These are phyloP conservation scores for Thraustochytrium sp. DNA, from an alignment of 352 stramenopile species.

Conservation along the genomic window DNA sequence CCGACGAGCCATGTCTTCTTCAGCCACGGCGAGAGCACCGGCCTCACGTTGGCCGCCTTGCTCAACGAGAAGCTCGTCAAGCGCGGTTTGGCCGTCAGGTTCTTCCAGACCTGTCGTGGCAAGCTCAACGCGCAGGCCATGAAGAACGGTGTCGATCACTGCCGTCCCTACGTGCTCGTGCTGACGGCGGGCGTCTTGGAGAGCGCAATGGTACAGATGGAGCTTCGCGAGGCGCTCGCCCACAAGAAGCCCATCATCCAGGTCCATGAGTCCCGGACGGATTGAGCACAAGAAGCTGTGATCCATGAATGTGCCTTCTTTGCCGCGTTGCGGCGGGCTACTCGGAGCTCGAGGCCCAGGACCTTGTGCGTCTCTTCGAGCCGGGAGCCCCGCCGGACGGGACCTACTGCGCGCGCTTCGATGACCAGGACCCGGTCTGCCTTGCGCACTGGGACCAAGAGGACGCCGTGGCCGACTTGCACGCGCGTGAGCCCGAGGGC, in stretches of 20 bases:
- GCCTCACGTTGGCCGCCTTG: background rate
- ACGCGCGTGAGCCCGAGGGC: background rate
- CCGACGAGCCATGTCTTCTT: background rate
- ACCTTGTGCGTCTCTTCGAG: background rate
- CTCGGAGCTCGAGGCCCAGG: background rate
- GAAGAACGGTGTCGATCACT: background rate
- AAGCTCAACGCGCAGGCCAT: background rate
- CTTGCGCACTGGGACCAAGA: background rate
- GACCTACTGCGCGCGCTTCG: background rate
- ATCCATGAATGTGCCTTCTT: slow-evolving; percentile 43
- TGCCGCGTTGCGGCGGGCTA: background rate
- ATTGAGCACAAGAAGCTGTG: slow-evolving; percentile 38
- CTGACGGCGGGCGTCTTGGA: too few species aligned
- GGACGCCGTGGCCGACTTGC: background rate
- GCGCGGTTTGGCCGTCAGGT: background rate
- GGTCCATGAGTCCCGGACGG: too few species aligned
- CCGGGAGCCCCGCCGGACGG: background rate
- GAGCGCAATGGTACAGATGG: too few species aligned
- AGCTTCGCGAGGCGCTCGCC: too few species aligned
- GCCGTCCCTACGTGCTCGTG: too few species aligned
- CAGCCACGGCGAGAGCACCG: background rate
- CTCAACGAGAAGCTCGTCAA: background rate
- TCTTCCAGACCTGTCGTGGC: background rate
- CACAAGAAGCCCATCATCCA: slow-evolving; percentile 45
- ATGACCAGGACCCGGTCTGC: background rate